phyloP scores from a whole-genome alignment of 495 filamentous ascomycete species.

The Penicillium parvum region DNA sequence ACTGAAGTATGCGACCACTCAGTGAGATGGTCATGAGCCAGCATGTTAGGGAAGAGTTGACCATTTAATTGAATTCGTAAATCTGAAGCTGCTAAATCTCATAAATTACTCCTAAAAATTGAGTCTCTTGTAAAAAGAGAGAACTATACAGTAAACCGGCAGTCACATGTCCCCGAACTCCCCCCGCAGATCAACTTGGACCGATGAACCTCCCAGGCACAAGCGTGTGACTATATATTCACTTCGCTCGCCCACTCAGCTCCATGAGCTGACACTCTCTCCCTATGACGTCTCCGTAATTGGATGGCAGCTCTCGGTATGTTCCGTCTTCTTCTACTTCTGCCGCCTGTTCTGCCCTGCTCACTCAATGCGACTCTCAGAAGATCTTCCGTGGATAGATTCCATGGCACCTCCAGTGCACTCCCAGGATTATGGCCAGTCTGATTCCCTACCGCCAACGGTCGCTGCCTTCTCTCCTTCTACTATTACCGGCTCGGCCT shows the following conservation, averaged over 20 bases:
- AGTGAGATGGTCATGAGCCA: too few relatives aligned
- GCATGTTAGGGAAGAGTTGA: too few relatives aligned
- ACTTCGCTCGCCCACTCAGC: constrained; percentile 16
- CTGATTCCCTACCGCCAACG: constrained; percentile 59
- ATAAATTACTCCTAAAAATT: background rate
- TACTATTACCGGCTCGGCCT: constrained; percentile 62
- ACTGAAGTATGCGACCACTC: constrained; percentile 12
- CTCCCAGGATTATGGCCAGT: constrained; percentile 36
- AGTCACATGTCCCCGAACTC: constrained; percentile 27
- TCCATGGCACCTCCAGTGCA: constrained; percentile 50
- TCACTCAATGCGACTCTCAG: constrained; percentile 21
- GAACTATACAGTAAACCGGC: too few relatives aligned
- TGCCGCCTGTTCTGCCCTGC: background rate
- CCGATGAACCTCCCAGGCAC: constrained; percentile 15
- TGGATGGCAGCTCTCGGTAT: constrained; percentile 64
- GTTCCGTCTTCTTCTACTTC: constrained; percentile 14
- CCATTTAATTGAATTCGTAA: too few relatives aligned
- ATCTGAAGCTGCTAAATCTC: background rate
- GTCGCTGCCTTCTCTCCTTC: constrained; percentile 82
- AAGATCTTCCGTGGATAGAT: constrained; percentile 63
- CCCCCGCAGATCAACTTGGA: constrained; percentile 27
- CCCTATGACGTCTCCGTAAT: constrained; percentile 39
- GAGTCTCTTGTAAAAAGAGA: background rate
- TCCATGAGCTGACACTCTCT: constrained; percentile 17
- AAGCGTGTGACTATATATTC: constrained; percentile 6